phyloP scores from a whole-genome alignment of 495 filamentous ascomycete genomes.

The Penicillium goetzii region DNA sequence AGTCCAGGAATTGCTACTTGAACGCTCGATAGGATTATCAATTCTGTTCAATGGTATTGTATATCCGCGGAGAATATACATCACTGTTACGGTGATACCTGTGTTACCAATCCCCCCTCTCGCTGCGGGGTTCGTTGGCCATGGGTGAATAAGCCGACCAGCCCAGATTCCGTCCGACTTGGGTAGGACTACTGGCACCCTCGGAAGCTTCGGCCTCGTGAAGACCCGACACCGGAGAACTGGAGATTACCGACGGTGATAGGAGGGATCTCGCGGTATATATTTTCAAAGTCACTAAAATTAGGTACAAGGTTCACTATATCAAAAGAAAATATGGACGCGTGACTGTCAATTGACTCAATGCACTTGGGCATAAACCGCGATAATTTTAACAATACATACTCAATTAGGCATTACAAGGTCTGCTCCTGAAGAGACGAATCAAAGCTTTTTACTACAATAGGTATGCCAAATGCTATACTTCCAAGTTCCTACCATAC shows the following conservation, averaged over 20 bases:
- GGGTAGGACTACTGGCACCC: not conserved
- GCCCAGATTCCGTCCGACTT: constrained; percentile 24
- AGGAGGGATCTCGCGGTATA: not conserved
- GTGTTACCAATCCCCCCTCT: not conserved
- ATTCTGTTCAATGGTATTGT: not conserved
- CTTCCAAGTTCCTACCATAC: not conserved
- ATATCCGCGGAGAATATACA: not conserved
- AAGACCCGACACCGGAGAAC: constrained; percentile 13
- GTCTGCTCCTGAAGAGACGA: too few species aligned
- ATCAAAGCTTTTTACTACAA: too few species aligned
- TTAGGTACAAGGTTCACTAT: too few species aligned
- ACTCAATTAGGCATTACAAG: too few species aligned
- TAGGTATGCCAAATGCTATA: too few species aligned
- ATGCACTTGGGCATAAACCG: too few species aligned
- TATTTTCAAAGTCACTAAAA: too few species aligned
- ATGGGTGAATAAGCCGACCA: constrained; percentile 34
- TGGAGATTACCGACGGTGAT: not conserved
- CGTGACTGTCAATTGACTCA: too few species aligned
- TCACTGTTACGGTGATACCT: constrained; percentile 4
- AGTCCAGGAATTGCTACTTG: not conserved
- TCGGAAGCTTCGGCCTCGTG: constrained; percentile 16
- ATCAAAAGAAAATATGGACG: too few species aligned
- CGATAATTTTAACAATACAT: too few species aligned
- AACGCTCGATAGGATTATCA: not conserved
- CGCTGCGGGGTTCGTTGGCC: constrained; percentile 27